Base-by-base conservation (phyloP, 2,329 filamentous ascomycete species). In the Cladosporium austrohemisphaericum region DNA sequence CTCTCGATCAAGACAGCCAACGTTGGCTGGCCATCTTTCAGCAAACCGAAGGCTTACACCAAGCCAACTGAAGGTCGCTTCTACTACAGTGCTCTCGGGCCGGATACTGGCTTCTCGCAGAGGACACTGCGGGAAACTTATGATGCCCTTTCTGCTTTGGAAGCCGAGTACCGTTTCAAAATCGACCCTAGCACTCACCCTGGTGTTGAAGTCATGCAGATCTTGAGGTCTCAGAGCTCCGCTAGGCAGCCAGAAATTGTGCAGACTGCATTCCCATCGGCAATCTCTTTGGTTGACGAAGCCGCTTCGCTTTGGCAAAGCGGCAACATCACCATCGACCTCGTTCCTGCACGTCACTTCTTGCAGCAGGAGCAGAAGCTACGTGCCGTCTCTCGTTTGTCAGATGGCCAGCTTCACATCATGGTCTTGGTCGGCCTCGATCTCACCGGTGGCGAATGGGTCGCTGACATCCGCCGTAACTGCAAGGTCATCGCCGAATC, bases 1-100 rank as follows among this genome's bases (percentile, higher is more conserved):
- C 63, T 78, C 3, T 73, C 74, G 1, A 62, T 78, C 20, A 65
- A 67, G 43, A 73, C 68, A 9, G 74, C 75, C 1, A 75, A 75
- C 31, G 68, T 79, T 53, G 69, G 72, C 11, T 69, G 73, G 60
- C 73, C 74, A 1, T 25, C 25, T 10, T 50, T 50, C 38, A 36
- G 29, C 28, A 50, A 50, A 23, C 53, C 52, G 0, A 53, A 46
- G 31, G 55, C 51, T 3, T 62, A 59, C 2, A 57, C 52, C n/a
- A 44, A 43, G 23, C 14, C 50, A 11, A 45, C 32, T 3, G 23
- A 25, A 16, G 38, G 32, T 4, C 43, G 22, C n/a, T 52, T 52
- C 38, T 43, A 44, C 38, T 48, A 43, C 37, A 49, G 45, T 20
- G 38, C 50, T 10, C 16, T 52, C 8, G 50, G 38, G 9, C 50